These are phyloP conservation scores for Pichia cabralensis DNA, from an alignment of 805 yeast species.

Conservation along the genomic window DNA sequence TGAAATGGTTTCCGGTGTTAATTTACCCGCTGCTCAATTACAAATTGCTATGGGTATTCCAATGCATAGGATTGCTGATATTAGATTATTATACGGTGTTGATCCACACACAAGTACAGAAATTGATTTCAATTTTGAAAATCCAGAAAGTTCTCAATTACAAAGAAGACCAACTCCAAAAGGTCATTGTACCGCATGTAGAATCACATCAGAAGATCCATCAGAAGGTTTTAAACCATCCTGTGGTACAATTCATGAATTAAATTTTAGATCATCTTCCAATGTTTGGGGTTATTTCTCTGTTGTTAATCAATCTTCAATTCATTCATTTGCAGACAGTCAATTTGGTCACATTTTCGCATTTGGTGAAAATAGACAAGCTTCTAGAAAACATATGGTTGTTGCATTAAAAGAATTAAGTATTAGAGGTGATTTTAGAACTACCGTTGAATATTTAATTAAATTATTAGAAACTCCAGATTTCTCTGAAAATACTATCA, in stretches of 20 bases:
- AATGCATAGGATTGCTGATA: slow-evolving; percentile 87
- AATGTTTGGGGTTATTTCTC: slow-evolving; percentile 99
- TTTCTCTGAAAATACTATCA: slow-evolving; percentile 90
- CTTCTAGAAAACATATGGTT: slow-evolving; percentile 97
- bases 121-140: slow-evolving; percentile 81
- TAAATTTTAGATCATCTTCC: slow-evolving; percentile 93
- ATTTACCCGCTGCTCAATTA: slow-evolving; percentile 95
- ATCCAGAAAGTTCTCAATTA: slow-evolving; percentile 56
- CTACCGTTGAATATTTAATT: slow-evolving; percentile 94
- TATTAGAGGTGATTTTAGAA: slow-evolving; percentile 96
- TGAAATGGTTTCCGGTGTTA: slow-evolving; percentile 98
- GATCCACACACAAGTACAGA: slow-evolving; percentile 89
- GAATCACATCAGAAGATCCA: slow-evolving; percentile 98
- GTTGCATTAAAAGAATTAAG: slow-evolving; percentile 95
- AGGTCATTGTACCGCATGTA: slow-evolving; percentile 98
- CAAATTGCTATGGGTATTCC: slow-evolving; percentile 99
- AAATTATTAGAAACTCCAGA: slow-evolving; percentile 93
- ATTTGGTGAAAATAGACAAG: slow-evolving; percentile 96
- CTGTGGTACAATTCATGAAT: slow-evolving; percentile 92
- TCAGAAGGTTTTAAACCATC: slow-evolving; percentile 99
- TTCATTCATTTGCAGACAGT: slow-evolving; percentile 95
- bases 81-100: slow-evolving; percentile 86
- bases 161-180: slow-evolving; percentile 93
- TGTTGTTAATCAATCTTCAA: slow-evolving; percentile 91
- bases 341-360: slow-evolving; percentile 99